Evolutionary conservation across 176 grass and related monocot species (phyloP), one percentile per base, ranked within the genome.

Genomic region (sorghum (Sorghum bicolor)): DNA sequence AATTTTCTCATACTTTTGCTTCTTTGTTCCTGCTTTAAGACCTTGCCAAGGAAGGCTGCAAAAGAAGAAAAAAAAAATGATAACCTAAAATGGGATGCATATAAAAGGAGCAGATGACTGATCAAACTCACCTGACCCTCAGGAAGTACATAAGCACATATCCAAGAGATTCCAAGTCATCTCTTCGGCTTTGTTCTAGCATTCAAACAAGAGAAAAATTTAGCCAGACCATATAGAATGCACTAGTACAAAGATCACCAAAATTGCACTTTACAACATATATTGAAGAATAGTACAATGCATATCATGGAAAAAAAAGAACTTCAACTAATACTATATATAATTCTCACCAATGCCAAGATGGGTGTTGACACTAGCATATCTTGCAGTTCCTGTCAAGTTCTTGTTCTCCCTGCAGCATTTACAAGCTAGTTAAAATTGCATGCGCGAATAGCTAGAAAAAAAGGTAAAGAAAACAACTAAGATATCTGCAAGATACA

Each of bases 111-210:
- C 32, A n/a, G 47, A 81, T 57, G 66, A 57, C 66, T 37, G 19
- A 81, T 55, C 74, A 85, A 75, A 94, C 85, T 55, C 17, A 96
- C 97, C 97, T 99, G 83, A 93, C 97, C 67, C 97, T 93, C 82
- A 99, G 80, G 77, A 99, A 99, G 69, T 99, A 99, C 93, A 96
- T 91, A 20, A 99, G 93, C 53, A 99, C 97, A 73, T 99, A 99
- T 85, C 97, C 97, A 87, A 99, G 97, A 80, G 93, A 99, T 81
- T 99, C 97, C 82, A 99, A 88, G 80, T 99, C 97, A 84, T 99
- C 97, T 58, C 97, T 96, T 86, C 97, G 70, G 79, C 97, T 99
- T 99, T 99, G 97, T 86, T 99, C 97, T 99, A 72, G 53, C 40
- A 81, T 40, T 43, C 29, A 72, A 64, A 83, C 68, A 70, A 57